A percentile compares a stretch with the other conserved stretches of the same genome.
Conservation (phyloP, 225 moss, liverwort and hornwort species). For the Thuidium tamariscinum region DNA sequence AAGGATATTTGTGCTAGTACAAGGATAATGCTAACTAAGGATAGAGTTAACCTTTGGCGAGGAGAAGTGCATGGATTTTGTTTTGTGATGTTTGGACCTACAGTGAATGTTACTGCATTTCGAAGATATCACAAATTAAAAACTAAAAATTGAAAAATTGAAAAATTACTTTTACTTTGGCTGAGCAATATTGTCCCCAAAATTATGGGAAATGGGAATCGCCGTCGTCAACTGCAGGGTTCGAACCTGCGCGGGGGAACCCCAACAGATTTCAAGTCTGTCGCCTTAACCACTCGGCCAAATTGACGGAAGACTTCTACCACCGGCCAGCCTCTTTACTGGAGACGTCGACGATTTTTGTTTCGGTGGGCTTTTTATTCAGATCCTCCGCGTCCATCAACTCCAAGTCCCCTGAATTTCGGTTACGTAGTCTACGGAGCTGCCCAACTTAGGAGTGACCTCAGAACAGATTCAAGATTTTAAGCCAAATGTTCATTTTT, state of each 20-base stretch:
- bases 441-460: too few species aligned
- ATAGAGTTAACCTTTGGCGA: too few species aligned
- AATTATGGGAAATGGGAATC: background rate
- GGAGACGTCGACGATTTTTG: accelerated
- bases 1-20: background rate
- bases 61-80: too few species aligned
- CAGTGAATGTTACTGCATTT: too few species aligned
- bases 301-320: accelerated
- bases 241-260: background rate
- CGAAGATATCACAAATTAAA: too few species aligned
- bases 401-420: accelerated
- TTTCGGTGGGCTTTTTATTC: accelerated
- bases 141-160: too few species aligned
- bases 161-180: too few species aligned
- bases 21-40: background rate
- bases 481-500: too few species aligned
- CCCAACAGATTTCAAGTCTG: background rate
- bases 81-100: too few species aligned
- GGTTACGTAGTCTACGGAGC: too few species aligned
- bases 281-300: background rate
- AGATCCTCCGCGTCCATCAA: accelerated
- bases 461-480: too few species aligned
- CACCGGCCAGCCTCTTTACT: accelerated
- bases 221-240: background rate
- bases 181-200: too few species aligned